Conservation (phyloP, 139 green algal genomes). For the Micractinium conductrix region DNA sequence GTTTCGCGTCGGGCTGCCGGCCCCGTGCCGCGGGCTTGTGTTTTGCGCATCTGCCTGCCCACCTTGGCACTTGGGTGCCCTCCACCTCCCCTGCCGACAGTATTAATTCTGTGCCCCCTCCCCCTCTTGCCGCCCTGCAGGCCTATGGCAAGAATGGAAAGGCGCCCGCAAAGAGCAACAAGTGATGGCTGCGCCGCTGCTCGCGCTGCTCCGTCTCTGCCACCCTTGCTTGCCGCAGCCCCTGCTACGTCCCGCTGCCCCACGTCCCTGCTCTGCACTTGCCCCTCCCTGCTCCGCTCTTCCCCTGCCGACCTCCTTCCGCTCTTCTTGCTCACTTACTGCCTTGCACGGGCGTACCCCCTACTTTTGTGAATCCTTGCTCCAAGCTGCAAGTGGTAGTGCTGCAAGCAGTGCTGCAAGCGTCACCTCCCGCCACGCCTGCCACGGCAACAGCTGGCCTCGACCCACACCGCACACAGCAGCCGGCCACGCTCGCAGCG, state of each 20-base stretch:
- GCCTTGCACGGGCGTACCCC: neutral
- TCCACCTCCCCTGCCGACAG: no score
- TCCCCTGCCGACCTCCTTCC: neutral
- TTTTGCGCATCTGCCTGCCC: neutral
- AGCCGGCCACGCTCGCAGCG: no score
- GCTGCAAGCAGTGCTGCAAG: no score
- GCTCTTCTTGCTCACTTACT: neutral
- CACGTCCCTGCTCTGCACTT: neutral
- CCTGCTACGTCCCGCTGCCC: neutral
- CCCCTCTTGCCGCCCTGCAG: neutral
- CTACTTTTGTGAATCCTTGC: neutral
- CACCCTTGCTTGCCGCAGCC: neutral
- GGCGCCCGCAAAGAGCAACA: conserved; percentile 33
- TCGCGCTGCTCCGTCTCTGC: neutral
- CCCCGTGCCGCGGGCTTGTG: neutral
- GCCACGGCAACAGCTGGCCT: no score
- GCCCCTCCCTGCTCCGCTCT: neutral
- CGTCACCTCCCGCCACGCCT: no score
- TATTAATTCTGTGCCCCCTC: neutral
- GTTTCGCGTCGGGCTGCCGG: neutral
- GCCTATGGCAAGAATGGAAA: conserved; percentile 20
- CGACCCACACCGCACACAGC: no score
- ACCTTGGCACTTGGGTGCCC: neutral
- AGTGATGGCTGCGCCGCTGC: neutral
- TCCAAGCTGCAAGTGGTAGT: no score